Evolutionary conservation across 129 eudicot genomes (phyloP), one percentile per base, ranked within the genome.

Genomic region (Artemisia argyi): DNA sequence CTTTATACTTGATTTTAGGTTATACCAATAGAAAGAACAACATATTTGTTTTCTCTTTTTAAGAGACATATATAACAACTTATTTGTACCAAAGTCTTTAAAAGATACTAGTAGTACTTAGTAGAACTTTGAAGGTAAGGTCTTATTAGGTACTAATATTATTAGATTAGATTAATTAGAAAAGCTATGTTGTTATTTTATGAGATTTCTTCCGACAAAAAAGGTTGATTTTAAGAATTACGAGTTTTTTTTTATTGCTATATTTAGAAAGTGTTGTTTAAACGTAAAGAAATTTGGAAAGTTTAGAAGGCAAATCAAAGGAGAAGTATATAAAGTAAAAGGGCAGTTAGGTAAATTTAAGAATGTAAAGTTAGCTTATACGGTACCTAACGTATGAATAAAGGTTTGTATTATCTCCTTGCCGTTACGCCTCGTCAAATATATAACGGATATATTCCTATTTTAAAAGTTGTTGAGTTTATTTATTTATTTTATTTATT

Each of bases 331-430:
- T 24, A 61, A 48, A 17, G 24, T 47, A 3, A 51, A 46, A 50
- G 68, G 79, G 51, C 32, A 66, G 17, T 56, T 66, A 17, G 5
- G 73, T 66, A 66, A 75, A 9, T 55, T 75, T 18, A 46, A 22
- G 61, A 15, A 55, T 59, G 68, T 57, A 76, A 76, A 26, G 59
- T 67, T 67, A 76, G 26, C 74, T 59, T 76, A 57, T 56, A 76
- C 42, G 68, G 79, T 76, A 67, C 67, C 51, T 66, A 68, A 66
- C 79, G 79, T 76, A 46, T 46, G 61, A 12, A 66, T 76, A 76
- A 76, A 76, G 79, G 39, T 56, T 76, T 46, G 68, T 66, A 56
- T 75, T 16, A 65, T 65, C 73, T 58, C 66, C 73, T 26, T 66
- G 59, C 58, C 73, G 73, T 75, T 55, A 75, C 73, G 67, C 73